Conservation (phyloP, 345 rosid species). For the Eucalyptus polyanthemos region DNA sequence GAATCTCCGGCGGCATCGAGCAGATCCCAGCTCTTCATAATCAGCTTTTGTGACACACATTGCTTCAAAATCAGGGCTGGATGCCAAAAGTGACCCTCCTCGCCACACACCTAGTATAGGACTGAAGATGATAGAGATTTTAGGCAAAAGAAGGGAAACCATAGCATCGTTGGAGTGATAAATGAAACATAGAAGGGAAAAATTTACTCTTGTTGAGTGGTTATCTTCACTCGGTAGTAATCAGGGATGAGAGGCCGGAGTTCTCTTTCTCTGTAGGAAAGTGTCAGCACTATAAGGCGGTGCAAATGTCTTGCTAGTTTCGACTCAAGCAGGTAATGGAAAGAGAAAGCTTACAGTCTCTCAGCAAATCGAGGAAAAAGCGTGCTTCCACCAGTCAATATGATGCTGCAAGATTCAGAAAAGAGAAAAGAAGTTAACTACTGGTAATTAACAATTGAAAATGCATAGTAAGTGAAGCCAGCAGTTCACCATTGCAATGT, state of each 20-base stretch:
- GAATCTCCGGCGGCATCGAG: conserved; percentile 73
- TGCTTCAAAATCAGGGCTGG: conserved; percentile 78
- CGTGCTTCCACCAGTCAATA: conserved; percentile 91
- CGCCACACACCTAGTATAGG: conserved; percentile 94
- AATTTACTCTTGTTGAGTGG: conserved; percentile 75
- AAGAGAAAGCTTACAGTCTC: conserved; percentile 54
- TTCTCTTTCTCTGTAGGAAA: conserved; percentile 57
- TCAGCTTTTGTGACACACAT: conserved; percentile 95
- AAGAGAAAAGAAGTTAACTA: not conserved
- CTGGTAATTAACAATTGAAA: not conserved
- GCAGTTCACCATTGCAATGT: not conserved
- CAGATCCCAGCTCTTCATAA: conserved; percentile 92
- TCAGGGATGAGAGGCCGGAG: conserved; percentile 96
- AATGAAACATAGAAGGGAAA: not conserved
- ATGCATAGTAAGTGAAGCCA: not conserved
- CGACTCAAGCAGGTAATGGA: not conserved
- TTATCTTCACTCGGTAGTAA: conserved; percentile 62
- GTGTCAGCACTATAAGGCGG: not conserved
- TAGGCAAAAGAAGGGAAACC: not conserved
- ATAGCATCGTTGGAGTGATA: not conserved
- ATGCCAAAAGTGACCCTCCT: conserved; percentile 93
- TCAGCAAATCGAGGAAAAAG: conserved; percentile 67
- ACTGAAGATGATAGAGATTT: conserved; percentile 21
- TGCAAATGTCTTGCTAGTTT: not conserved
- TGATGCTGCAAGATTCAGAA: conserved; percentile 44